Conservation (phyloP, 2,329 filamentous ascomycete species). For the Pyrenochaeta sp. region DNA sequence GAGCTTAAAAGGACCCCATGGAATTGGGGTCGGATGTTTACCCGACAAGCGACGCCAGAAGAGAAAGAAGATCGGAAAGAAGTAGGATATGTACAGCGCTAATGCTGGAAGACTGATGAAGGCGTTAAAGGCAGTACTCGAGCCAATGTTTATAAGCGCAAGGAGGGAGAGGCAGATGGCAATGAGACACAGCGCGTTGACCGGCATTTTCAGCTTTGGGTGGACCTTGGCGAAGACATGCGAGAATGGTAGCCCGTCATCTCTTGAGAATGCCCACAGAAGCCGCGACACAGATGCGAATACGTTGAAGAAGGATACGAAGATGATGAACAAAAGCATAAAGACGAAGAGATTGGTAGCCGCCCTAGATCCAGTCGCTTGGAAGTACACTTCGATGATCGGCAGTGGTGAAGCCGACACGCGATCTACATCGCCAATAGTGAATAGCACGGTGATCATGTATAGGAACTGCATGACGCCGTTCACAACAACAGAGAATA, state of each 20-base stretch:
- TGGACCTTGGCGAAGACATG: conserved; percentile 37
- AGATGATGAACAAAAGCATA: conserved; percentile 44
- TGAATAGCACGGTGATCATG: conserved; percentile 55
- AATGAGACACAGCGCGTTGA: conserved; percentile 30
- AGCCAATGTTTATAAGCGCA: conserved; percentile 39
- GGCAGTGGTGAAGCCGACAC: conserved; percentile 40
- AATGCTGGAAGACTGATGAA: conserved; percentile 42
- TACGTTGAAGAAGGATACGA: conserved; percentile 48
- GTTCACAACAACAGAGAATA: conserved; percentile 55
- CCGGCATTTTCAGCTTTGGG: conserved; percentile 24
- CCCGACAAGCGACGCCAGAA: conserved; percentile 22
- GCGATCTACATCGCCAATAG: conserved; percentile 54
- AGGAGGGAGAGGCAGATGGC: conserved; percentile 39
- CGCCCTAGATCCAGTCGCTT: conserved; percentile 32
- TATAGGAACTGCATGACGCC: conserved; percentile 53
- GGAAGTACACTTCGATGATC: conserved; percentile 60
- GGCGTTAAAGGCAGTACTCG: conserved; percentile 38
- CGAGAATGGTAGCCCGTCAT: conserved; percentile 54
- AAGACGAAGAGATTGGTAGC: conserved; percentile 54
- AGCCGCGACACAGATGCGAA: conserved; percentile 58
- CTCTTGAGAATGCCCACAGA: conserved; percentile 60
- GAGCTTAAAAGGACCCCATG: conserved; percentile 33
- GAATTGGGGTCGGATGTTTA: conserved; percentile 13
- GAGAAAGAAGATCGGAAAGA: conserved; percentile 37
- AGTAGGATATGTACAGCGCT: conserved; percentile 42